Conservation (phyloP, 352 stramenopile genomes). For the Globisporangium sylvaticum region DNA sequence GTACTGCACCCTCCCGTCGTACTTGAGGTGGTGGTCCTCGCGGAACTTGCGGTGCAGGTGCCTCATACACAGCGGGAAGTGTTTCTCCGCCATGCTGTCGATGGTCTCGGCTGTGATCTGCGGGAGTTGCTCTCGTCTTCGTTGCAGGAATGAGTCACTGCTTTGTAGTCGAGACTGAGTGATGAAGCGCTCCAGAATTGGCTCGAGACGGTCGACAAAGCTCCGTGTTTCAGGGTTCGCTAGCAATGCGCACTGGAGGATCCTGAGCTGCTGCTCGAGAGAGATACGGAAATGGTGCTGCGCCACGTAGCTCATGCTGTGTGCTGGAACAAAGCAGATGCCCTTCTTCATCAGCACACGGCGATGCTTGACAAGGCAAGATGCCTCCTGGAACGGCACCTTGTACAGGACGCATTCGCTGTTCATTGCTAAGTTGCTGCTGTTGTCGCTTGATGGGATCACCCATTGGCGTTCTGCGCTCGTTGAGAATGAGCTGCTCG, state of each 20-base stretch:
- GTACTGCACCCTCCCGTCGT: slow-evolving; percentile 81
- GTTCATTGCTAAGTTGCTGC: not conserved
- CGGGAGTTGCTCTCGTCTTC: too few species aligned
- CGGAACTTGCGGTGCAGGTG: slow-evolving; percentile 68
- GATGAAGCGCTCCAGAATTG: slow-evolving; percentile 39
- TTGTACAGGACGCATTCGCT: slow-evolving; percentile 18
- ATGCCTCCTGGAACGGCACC: slow-evolving; percentile 49
- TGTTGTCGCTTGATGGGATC: not conserved
- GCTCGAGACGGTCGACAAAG: slow-evolving; percentile 14
- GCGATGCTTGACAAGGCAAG: slow-evolving; percentile 34
- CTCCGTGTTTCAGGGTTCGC: slow-evolving; percentile 17
- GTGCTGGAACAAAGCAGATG: slow-evolving; percentile 37
- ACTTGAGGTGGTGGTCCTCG: slow-evolving; percentile 82
- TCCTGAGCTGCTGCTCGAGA: slow-evolving; percentile 32
- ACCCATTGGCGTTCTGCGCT: not conserved
- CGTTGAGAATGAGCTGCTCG: not conserved
- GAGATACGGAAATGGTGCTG: slow-evolving; percentile 35
- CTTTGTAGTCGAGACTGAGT: slow-evolving; percentile 24
- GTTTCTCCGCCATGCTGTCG: slow-evolving; percentile 43
- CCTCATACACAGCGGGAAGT: slow-evolving; percentile 83
- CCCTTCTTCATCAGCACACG: slow-evolving; percentile 42
- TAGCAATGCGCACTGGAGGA: slow-evolving; percentile 42
- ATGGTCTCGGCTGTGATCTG: slow-evolving; percentile 75
- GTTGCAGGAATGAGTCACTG: not conserved
- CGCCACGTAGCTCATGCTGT: slow-evolving; percentile 32